These are phyloP conservation scores for Penicillium roqueforti DNA, from an alignment of 495 filamentous ascomycete species.

Conservation along the genomic window DNA sequence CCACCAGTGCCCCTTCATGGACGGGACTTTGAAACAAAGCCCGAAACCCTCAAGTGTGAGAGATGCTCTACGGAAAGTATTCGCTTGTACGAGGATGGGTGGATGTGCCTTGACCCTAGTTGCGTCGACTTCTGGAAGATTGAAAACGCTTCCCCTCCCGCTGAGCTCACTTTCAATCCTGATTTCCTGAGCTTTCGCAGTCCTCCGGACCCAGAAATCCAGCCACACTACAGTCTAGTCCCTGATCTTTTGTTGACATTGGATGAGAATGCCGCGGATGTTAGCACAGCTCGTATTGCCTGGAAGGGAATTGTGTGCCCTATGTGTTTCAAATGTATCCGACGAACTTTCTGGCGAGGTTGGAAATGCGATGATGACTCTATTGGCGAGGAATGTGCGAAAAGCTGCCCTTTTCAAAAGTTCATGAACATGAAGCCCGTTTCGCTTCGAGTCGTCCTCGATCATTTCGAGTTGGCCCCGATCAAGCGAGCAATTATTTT, in stretches of 20 bases:
- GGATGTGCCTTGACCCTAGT: conserved; percentile 61
- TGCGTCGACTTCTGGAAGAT: conserved; percentile 58
- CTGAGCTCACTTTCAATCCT: conserved; percentile 48
- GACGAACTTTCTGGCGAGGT: conserved; percentile 56
- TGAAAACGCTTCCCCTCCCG: conserved; percentile 20
- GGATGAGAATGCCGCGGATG: conserved; percentile 21
- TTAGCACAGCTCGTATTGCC: conserved; percentile 31
- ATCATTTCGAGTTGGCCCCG: conserved; percentile 26
- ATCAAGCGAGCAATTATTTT: conserved; percentile 24
- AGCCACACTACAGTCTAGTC: conserved; percentile 33
- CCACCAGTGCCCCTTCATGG: conserved; percentile 15
- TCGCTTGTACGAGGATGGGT: conserved; percentile 54
- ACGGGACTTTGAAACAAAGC: conserved; percentile 19
- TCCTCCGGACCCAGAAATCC: conserved; percentile 31
- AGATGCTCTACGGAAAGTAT: conserved; percentile 35
- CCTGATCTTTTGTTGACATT: conserved; percentile 38
- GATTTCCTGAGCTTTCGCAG: conserved; percentile 52
- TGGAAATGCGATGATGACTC: conserved; percentile 54
- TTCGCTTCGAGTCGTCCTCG: conserved; percentile 33
- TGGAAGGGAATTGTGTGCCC: conserved; percentile 73
- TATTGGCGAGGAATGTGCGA: neutral
- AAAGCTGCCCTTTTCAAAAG: conserved; percentile 22
- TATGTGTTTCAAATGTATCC: conserved; percentile 59
- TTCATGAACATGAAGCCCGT: conserved; percentile 16
- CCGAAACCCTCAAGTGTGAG: conserved; percentile 32